Evolutionary conservation across 2,329 filamentous ascomycete genomes (phyloP), one percentile per base, ranked within the genome.

Genomic region (Colletotrichum sp.): DNA sequence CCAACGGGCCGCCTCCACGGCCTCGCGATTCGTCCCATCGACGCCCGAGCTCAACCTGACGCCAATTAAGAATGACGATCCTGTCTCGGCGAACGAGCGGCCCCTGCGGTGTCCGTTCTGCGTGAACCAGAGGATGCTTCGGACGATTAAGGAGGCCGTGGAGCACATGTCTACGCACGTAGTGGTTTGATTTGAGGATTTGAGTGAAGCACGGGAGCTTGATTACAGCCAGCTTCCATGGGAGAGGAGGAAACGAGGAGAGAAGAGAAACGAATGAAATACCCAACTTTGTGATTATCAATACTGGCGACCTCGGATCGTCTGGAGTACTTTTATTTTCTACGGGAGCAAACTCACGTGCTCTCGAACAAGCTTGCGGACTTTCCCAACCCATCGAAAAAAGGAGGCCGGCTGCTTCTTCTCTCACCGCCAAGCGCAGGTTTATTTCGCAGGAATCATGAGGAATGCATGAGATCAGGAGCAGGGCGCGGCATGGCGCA

Each of bases 91-190:
- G 7, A 84, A 85, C 36, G 88, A 92, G 43, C 82, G 86, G 24
- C 89, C 90, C 3, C 81, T 91, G 32, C 86, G 90, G 21, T 92
- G 91, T 77, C 91, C 91, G 1, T 92, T 91, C 78, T 92, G 91
- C 77, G 87, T 92, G 43, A 92, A 92, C 78, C 89, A 91, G 78
- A 86, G 91, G 7, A 91, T 92, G 90, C 85, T 92, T 67, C 85
- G 90, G 21, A 90, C 87, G 2, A 90, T 92, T 61, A 92, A 91
- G 82, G 91, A 92, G 80, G 90, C 91, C 6, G 90, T 92, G 5
- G 91, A 92, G 81, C 91, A 92, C 79, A 85, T 92, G 86, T 90
- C 90, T 13, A 92, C 90, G 3, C 91, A 92, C 76, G 91, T 92
- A 6, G 87, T 92, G 16, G 89, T 92, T 21, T 90, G 81, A 80